Percentiles rank a stretch among this genome's conserved stretches.
These are phyloP conservation scores for Syzygium syzygioides DNA, from an alignment of 441 rosid species.

Conservation along the genomic window DNA sequence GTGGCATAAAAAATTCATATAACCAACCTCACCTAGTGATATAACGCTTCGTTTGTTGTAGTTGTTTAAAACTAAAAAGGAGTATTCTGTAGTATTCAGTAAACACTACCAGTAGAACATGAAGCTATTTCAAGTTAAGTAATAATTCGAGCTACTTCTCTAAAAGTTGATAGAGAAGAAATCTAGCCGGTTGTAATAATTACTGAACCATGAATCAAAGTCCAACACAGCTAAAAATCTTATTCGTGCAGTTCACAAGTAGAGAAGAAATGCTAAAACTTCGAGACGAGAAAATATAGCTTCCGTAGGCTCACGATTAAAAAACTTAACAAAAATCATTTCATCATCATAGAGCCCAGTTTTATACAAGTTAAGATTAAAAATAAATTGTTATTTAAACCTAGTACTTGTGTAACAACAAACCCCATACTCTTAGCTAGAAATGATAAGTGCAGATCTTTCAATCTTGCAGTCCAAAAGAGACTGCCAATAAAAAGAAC, in stretches of 20 bases:
- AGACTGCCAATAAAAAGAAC: neutral
- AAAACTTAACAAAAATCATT: neutral
- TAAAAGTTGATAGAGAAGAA: neutral
- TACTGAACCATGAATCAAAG: neutral
- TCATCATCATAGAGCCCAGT: neutral
- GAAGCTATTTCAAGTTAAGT: neutral
- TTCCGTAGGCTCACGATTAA: neutral
- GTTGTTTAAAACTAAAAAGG: neutral
- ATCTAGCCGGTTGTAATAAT: neutral
- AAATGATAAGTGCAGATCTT: neutral
- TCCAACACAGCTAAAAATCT: neutral
- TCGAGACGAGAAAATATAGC: neutral
- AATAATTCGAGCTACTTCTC: neutral
- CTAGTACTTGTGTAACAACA: neutral
- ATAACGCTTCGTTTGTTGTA: neutral
- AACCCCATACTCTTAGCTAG: neutral
- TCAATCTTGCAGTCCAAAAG: neutral
- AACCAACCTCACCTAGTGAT: neutral
- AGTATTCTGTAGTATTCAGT: neutral
- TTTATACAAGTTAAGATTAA: neutral
- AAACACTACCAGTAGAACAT: neutral
- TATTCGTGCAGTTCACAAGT: neutral
- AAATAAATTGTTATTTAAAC: neutral
- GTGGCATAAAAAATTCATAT: neutral
- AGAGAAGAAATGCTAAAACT: neutral